A percentile compares a stretch with the other conserved stretches of the same genome.
Conservation (phyloP, 2,329 filamentous ascomycete species). For the Colletotrichum orbiculare region DNA sequence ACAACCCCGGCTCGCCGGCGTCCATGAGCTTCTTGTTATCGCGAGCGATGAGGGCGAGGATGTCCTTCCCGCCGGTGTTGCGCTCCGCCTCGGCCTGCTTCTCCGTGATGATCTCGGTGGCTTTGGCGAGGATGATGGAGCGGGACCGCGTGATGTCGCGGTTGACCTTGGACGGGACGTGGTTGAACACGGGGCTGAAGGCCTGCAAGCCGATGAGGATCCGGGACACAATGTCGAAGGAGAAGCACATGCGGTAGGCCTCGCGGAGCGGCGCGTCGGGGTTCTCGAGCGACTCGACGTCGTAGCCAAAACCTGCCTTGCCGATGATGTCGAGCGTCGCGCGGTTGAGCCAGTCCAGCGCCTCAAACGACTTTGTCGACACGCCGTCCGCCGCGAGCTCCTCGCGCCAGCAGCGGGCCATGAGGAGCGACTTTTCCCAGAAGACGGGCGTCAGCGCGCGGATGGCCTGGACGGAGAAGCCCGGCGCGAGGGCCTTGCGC, state of each 20-base stretch:
- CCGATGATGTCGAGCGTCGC: slow-evolving; percentile 53
- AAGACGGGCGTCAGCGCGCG: too few species aligned
- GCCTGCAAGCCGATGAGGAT: slow-evolving; percentile 54
- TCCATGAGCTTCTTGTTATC: slow-evolving; percentile 54
- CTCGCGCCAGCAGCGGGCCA: too few species aligned
- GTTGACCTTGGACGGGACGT: slow-evolving; percentile 52
- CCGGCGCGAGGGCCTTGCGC: too few species aligned
- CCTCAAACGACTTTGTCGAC: too few species aligned
- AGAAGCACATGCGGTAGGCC: slow-evolving; percentile 55
- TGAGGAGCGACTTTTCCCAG: too few species aligned
- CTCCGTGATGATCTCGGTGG: slow-evolving; percentile 49
- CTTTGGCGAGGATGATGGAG: slow-evolving; percentile 48
- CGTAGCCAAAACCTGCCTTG: slow-evolving; percentile 53
- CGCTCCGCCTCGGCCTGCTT: slow-evolving; percentile 48
- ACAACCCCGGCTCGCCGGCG: slow-evolving; percentile 48
- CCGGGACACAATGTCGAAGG: slow-evolving; percentile 48
- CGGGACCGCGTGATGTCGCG: slow-evolving; percentile 48
- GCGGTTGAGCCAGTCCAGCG: too few species aligned
- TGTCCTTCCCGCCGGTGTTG: slow-evolving; percentile 47
- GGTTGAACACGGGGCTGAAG: slow-evolving; percentile 52
- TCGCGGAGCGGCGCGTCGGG: slow-evolving; percentile 50
- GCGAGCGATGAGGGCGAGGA: slow-evolving; percentile 52
- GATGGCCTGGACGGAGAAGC: too few species aligned
- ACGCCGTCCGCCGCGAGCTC: too few species aligned
- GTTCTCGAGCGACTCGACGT: slow-evolving; percentile 52